These are phyloP conservation scores for Spizellomyces sp. DNA, from an alignment of 192 early-diverging fungal species.

Conservation along the genomic window DNA sequence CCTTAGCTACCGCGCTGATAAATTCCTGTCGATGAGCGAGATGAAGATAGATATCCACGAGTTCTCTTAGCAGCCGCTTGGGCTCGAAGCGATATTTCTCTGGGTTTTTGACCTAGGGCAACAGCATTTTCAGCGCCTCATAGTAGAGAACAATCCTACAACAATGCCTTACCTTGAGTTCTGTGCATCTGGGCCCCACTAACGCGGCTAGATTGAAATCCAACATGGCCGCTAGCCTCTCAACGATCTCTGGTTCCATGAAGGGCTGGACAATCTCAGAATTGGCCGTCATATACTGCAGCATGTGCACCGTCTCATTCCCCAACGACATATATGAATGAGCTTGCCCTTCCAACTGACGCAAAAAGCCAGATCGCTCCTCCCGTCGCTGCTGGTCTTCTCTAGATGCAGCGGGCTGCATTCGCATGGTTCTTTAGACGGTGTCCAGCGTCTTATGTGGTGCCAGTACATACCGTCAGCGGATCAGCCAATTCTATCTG, in stretches of 20 bases:
- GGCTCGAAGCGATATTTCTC: constrained; percentile 92
- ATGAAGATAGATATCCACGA: constrained; percentile 85
- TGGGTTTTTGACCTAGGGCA: constrained; percentile 68
- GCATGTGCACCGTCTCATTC: constrained; percentile 93
- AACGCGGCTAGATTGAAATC: constrained; percentile 90
- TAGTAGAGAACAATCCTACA: not conserved
- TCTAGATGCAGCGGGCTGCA: constrained; percentile 8
- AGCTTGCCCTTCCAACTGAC: constrained; percentile 80
- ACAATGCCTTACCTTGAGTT: constrained; percentile 67
- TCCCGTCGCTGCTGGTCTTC: constrained; percentile 53
- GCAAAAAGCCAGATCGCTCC: constrained; percentile 62
- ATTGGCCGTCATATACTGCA: constrained; percentile 74
- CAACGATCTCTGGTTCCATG: constrained; percentile 85
- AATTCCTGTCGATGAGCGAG: constrained; percentile 68
- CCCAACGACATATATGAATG: constrained; percentile 83
- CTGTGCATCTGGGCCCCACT: constrained; percentile 89
- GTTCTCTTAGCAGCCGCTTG: constrained; percentile 75
- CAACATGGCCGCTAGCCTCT: constrained; percentile 94
- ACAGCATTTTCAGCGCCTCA: not conserved
- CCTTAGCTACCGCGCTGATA: constrained; percentile 78
- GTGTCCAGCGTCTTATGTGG: not conserved
- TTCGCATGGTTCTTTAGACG: constrained; percentile 39
- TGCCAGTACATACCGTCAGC: constrained; percentile 43
- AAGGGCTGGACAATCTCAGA: constrained; percentile 80
- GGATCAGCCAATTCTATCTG: constrained; percentile 77